phyloP scores from a whole-genome alignment of 768 basidiomycete species.

The Lentinula lateritia region DNA sequence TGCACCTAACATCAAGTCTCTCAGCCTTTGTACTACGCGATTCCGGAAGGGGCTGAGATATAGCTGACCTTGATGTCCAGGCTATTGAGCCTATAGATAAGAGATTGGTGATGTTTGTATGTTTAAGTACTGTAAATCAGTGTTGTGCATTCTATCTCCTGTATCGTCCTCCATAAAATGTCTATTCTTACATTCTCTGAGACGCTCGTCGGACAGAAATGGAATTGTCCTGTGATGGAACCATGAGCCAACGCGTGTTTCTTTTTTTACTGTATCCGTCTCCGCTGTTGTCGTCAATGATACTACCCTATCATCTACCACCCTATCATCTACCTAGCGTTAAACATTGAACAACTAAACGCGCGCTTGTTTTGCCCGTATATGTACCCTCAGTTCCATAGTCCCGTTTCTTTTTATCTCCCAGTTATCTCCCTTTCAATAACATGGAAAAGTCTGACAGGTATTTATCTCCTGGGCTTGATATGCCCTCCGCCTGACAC shows the following conservation, averaged over 20 bases:
- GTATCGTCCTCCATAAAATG: neutral
- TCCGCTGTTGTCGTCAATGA: too few relatives aligned
- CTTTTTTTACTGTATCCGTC: too few relatives aligned
- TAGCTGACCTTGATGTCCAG: conserved; percentile 11
- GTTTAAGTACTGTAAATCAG: neutral
- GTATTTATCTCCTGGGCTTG: neutral
- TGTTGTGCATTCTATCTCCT: neutral
- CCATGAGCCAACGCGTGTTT: too few relatives aligned
- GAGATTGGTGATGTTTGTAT: neutral
- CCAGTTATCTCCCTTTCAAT: neutral
- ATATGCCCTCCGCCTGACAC: neutral
- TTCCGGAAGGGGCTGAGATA: conserved; percentile 27
- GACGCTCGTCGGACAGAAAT: too few relatives aligned
- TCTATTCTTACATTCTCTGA: neutral
- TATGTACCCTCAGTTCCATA: neutral
- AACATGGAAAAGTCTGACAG: neutral
- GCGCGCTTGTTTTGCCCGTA: neutral
- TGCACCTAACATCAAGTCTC: neutral
- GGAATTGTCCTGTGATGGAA: too few relatives aligned
- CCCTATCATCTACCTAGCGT: too few relatives aligned
- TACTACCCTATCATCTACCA: too few relatives aligned
- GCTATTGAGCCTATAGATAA: too few relatives aligned
- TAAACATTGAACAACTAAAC: neutral
- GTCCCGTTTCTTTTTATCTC: neutral
- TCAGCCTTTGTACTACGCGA: conserved; percentile 35